A percentile compares a stretch with the other conserved stretches of the same genome.
Conservation (phyloP, 345 rosid genomes). For the Euphorbia lathyris region DNA sequence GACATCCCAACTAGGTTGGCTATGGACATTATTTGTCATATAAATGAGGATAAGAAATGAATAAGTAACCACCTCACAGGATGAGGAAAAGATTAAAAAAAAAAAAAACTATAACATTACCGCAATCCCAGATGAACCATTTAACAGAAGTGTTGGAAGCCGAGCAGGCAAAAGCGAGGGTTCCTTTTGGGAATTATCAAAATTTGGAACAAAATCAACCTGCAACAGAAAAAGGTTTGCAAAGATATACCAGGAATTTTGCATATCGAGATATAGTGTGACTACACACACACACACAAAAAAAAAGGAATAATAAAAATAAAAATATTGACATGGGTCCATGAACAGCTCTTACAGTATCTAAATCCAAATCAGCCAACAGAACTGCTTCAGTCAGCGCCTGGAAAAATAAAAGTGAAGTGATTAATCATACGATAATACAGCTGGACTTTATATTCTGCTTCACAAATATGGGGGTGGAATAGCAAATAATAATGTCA, state of each 20-base stretch:
- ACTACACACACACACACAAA: too few species aligned
- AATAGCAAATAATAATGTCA: neutral
- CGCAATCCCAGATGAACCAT: slow-evolving; percentile 98
- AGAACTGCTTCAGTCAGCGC: slow-evolving; percentile 80
- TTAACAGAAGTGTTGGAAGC: slow-evolving; percentile 77
- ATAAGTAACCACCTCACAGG: neutral
- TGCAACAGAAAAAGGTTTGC: slow-evolving; percentile 21
- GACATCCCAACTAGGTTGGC: too few species aligned
- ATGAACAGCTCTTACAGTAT: slow-evolving; percentile 50
- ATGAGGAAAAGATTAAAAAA: neutral
- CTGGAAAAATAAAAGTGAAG: slow-evolving; percentile 34
- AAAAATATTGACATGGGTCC: neutral
- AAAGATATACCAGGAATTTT: neutral
- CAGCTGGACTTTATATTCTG: neutral
- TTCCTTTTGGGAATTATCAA: slow-evolving; percentile 87
- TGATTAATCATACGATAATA: neutral
- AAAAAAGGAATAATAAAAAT: slow-evolving; percentile 7
- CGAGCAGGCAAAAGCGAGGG: slow-evolving; percentile 93
- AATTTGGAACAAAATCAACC: slow-evolving; percentile 94
- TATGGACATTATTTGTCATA: neutral
- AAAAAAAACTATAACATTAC: slow-evolving; percentile 34
- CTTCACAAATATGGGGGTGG: neutral
- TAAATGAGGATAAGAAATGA: slow-evolving; percentile 3
- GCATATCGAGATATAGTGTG: neutral
- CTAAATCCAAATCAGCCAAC: slow-evolving; percentile 76